Percentiles rank a stretch among this genome's conserved stretches.
Conservation (phyloP, 192 early-diverging fungal genomes). For the Rhizoclosmatium globosum region DNA sequence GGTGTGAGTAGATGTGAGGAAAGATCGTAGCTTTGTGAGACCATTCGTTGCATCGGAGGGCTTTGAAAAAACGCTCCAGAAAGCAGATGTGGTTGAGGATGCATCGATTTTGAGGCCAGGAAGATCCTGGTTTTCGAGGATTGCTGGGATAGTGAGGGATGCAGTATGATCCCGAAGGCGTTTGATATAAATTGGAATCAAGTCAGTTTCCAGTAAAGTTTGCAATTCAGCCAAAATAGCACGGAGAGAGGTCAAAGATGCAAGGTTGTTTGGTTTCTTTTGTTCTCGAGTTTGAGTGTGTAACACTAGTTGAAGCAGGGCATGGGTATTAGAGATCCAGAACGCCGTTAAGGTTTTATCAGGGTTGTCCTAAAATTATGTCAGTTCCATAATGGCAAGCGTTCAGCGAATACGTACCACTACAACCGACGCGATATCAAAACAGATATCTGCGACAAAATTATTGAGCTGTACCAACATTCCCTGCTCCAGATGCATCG, state of each 20-base stretch:
- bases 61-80: conserved; percentile 1
- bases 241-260: conserved; percentile 69
- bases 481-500: conserved; percentile 30
- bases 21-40: conserved; percentile 83
- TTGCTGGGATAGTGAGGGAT: conserved; percentile 83
- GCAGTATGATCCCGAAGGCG: conserved; percentile 83
- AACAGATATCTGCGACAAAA: no score
- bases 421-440: no score
- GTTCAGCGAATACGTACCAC: no score
- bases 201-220: conserved; percentile 81
- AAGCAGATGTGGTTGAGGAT: neutral
- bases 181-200: conserved; percentile 90
- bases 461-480: no score
- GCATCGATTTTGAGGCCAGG: conserved; percentile 86
- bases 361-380: no score
- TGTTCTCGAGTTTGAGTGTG: conserved; percentile 35
- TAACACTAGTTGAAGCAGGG: conserved; percentile 79
- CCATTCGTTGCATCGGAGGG: conserved; percentile 50
- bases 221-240: conserved; percentile 80
- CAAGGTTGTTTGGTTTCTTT: conserved; percentile 58
- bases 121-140: conserved; percentile 86
- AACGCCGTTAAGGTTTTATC: no score
- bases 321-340: conserved; percentile 92
- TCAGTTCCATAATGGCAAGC: no score
- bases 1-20: conserved; percentile 83